Base-by-base conservation (phyloP, 164 flowering plant species). In the Warburgia ugandensis region DNA sequence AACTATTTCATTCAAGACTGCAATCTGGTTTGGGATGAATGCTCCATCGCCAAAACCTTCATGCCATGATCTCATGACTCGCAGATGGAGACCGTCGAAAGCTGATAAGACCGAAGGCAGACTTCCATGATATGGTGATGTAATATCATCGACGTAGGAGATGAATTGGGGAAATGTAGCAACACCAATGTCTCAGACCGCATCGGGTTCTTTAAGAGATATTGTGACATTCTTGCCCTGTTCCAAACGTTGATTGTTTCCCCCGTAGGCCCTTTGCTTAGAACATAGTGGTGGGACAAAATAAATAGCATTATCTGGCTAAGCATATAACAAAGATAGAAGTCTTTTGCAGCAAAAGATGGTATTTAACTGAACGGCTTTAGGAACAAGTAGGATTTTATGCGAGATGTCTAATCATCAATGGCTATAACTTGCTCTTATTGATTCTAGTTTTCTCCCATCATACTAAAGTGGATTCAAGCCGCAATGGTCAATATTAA, bases 11-110 rank as follows among this genome's bases (percentile, higher is more conserved):
- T 70, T 74, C 62, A 70, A 63, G 62, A 62, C 75, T 3, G 73
- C 78, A 3, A 33, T 74, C 10, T 74, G 73, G 75, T 74, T 59
- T 50, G 68, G 73, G 75, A 68, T 65, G 72, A 68, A 77, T 0
- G 47, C 73, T 0, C 74, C 69, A 44, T 29, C 58, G 8, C 62
- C 65, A 1, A 72, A 72, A 58, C 80, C 80, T 0, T 72, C 77
- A 1, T 41, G 72, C 65, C 77, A 72, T 17, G 55, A 60, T 16
- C 70, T 75, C 42, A 72, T 75, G 53, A 59, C 55, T 19, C 72
- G 79, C 1, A 14, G 38, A 17, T 75, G 74, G 77, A 32, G 28
- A 4, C 77, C 73, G 1, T 59, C 71, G 0, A 44, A 17, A 1
- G 63, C 54, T 6, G 75, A 73, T 29, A 20, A 1, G 3, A n/a